Percentiles rank a stretch among this genome's conserved stretches.
Evolutionary conservation across 2,329 filamentous ascomycete species (phyloP).

Genomic region (Neocatenulostroma microsporum): DNA sequence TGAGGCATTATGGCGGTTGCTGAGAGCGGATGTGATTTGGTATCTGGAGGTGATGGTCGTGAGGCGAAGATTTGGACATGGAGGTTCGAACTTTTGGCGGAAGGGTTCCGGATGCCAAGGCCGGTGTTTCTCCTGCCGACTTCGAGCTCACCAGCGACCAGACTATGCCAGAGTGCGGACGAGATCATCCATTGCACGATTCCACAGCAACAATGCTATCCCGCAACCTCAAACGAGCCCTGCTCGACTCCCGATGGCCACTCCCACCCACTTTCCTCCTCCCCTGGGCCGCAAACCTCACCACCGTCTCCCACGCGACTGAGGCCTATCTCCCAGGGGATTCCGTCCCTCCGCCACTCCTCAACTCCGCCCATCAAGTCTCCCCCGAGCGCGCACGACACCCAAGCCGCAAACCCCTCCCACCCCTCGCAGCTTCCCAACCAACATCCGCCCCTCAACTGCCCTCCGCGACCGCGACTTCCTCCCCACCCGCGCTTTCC

Average conservation of each 20-base stretch:
- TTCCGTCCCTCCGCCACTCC: conserved; percentile 32
- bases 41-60: neutral
- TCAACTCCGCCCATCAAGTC: conserved; percentile 32
- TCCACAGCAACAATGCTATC: conserved; percentile 33
- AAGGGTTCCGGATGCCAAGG: neutral
- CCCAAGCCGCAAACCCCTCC: neutral
- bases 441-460: conserved; percentile 14
- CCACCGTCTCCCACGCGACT: conserved; percentile 26
- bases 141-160: neutral
- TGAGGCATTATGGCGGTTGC: conserved; percentile 53
- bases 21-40: conserved; percentile 1
- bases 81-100: conserved; percentile 4
- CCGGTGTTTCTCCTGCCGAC: neutral
- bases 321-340: no score
- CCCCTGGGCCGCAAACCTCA: conserved; percentile 43
- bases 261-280: conserved; percentile 48
- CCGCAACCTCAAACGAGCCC: conserved; percentile 54
- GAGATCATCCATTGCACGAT: neutral
- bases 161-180: no score
- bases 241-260: conserved; percentile 50
- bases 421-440: conserved; percentile 8
- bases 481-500: conserved; percentile 39
- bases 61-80: neutral
- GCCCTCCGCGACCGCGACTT: conserved; percentile 25
- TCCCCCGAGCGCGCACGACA: conserved; percentile 2